Conservation (phyloP, 1,284 basidiomycete genomes). For the Psilocybe mexicana region DNA sequence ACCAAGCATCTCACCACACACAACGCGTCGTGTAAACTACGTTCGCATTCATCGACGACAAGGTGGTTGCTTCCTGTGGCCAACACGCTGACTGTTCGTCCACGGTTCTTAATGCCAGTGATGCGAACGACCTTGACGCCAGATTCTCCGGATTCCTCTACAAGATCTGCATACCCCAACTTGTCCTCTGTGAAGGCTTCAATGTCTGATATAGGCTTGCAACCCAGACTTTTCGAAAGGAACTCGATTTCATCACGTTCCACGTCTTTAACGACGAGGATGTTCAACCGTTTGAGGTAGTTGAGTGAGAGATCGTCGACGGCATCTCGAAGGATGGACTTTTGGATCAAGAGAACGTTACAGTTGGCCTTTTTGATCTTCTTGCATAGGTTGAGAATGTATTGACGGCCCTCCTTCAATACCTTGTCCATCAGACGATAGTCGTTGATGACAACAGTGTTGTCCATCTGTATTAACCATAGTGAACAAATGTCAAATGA, state of each 20-base stretch:
- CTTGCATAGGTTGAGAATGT: constrained; percentile 98
- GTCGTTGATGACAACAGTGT: constrained; percentile 99
- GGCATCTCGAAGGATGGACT: constrained; percentile 98
- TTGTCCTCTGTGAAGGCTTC: constrained; percentile 99
- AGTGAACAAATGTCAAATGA: constrained; percentile 8
- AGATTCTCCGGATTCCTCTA: constrained; percentile 86
- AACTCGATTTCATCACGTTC: constrained; percentile 99
- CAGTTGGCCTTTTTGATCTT: constrained; percentile 99
- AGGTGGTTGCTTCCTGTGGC: constrained; percentile 94
- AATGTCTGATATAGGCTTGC: constrained; percentile 97
- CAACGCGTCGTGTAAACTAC: constrained; percentile 96
- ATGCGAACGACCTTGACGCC: constrained; percentile 95
- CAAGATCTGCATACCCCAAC: constrained; percentile 92
- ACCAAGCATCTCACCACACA: constrained; percentile 98
- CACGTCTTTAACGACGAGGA: constrained; percentile 96
- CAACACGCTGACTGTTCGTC: constrained; percentile 93
- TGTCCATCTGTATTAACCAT: constrained; percentile 83
- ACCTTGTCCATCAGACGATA: constrained; percentile 99
- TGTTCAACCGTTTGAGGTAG: constrained; percentile 97
- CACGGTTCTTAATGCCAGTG: constrained; percentile 93
- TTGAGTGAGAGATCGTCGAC: constrained; percentile 98
- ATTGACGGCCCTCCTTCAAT: constrained; percentile 98
- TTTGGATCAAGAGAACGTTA: constrained; percentile 98
- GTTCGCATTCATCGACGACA: constrained; percentile 96
- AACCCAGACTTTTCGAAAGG: constrained; percentile 91